phyloP scores from a whole-genome alignment of 257 asterid species.

The Asclepias syriaca region DNA sequence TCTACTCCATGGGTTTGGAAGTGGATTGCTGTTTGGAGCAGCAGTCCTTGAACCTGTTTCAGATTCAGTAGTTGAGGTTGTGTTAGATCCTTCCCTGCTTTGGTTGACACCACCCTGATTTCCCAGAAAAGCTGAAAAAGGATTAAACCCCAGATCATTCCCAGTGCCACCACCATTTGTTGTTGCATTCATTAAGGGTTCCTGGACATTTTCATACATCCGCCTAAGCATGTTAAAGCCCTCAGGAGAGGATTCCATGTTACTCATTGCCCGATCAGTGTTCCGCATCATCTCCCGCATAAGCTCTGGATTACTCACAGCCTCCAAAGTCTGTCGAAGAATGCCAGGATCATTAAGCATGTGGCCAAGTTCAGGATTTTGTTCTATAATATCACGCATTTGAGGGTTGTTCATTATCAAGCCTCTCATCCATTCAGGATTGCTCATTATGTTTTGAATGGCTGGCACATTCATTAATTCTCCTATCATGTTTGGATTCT shows the following conservation, averaged over 20 bases:
- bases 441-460: slow-evolving; percentile 47
- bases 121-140: slow-evolving; percentile 51
- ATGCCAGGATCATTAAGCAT: slow-evolving; percentile 57
- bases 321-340: slow-evolving; percentile 59
- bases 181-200: slow-evolving; percentile 57
- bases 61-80: slow-evolving; percentile 20
- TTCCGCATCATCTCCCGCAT: slow-evolving; percentile 15
- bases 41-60: slow-evolving; percentile 13
- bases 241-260: slow-evolving; percentile 66
- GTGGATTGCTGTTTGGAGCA: slow-evolving; percentile 53
- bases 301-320: slow-evolving; percentile 62
- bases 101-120: slow-evolving; percentile 38
- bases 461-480: slow-evolving; percentile 55
- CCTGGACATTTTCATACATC: slow-evolving; percentile 71
- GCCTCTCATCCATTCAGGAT: slow-evolving; percentile 55
- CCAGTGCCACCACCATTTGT: slow-evolving; percentile 36
- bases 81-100: slow-evolving; percentile 37
- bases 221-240: slow-evolving; percentile 73
- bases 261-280: slow-evolving; percentile 15
- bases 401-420: slow-evolving; percentile 65
- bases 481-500: slow-evolving; percentile 55
- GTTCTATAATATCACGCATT: slow-evolving; percentile 61
- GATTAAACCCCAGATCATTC: slow-evolving; percentile 42
- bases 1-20: slow-evolving; percentile 59
- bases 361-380: slow-evolving; percentile 64